Evolutionary conservation across 1,139 yeast species (phyloP).

Genomic region (Pichia sp.): DNA sequence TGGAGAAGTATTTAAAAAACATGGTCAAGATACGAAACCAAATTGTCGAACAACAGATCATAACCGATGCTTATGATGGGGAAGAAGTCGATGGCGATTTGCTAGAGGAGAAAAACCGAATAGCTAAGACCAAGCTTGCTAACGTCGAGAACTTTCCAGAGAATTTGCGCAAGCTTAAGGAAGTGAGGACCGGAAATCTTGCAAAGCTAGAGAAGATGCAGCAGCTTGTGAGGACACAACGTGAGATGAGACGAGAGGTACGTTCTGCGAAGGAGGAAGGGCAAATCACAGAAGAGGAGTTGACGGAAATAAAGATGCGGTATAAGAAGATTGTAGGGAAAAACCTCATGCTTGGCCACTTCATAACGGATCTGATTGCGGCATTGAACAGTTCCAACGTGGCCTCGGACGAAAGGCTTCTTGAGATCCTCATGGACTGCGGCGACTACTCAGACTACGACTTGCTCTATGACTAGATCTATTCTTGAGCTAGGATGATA

Average conservation of each 20-base stretch:
- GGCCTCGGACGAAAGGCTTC: conserved; percentile 28
- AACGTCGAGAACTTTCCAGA: not conserved
- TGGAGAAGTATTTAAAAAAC: conserved; percentile 3
- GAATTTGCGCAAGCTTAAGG: not conserved
- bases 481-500: not conserved
- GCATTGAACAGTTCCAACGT: conserved; percentile 30
- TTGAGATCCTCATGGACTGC: conserved; percentile 33
- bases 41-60: conserved; percentile 4
- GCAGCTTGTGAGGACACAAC: not conserved
- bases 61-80: not conserved
- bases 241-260: not conserved
- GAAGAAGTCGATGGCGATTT: not conserved
- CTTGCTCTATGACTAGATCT: conserved; percentile 16
- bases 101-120: not conserved
- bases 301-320: conserved; percentile 15
- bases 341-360: conserved; percentile 30
- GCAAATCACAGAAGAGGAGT: not conserved
- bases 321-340: conserved; percentile 20
- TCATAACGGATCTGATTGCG: conserved; percentile 31
- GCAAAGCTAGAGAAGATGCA: not conserved
- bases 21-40: conserved; percentile 14
- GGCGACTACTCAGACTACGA: conserved; percentile 29
- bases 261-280: not conserved
- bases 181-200: not conserved
- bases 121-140: not conserved